Percentiles rank a stretch among this genome's conserved stretches.
phyloP scores from a whole-genome alignment of 352 stramenopile genomes.

The Globisporangium nunn region DNA sequence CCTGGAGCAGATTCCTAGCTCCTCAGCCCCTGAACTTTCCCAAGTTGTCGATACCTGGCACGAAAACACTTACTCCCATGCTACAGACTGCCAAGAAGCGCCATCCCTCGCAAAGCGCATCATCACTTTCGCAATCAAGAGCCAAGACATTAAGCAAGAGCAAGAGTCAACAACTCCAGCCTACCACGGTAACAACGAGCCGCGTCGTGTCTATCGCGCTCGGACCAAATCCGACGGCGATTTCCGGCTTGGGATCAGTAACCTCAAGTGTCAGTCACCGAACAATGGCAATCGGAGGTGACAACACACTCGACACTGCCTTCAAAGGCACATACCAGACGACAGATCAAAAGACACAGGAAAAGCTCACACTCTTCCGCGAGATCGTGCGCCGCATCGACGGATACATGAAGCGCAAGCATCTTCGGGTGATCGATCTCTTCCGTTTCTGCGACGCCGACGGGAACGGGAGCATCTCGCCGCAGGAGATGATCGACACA shows the following conservation, averaged over 20 bases:
- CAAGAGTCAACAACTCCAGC: constrained; percentile 10
- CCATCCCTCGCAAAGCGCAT: background rate
- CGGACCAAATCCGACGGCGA: background rate
- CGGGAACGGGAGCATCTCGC: constrained; percentile 70
- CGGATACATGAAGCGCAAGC: constrained; percentile 81
- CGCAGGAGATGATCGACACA: constrained; percentile 77
- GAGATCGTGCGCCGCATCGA: constrained; percentile 78
- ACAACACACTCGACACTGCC: constrained; percentile 20
- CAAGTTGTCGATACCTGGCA: constrained; percentile 48
- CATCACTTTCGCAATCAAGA: background rate
- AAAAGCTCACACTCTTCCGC: constrained; percentile 64
- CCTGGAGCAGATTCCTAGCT: background rate
- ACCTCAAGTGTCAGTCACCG: background rate
- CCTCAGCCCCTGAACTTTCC: constrained; percentile 35
- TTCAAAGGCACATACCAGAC: constrained; percentile 59
- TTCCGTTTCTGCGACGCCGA: constrained; percentile 84
- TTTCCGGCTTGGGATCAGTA: background rate
- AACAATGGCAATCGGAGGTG: background rate
- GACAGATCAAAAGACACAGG: constrained; percentile 53
- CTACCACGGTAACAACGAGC: background rate
- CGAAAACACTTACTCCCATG: constrained; percentile 18
- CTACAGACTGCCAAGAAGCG: constrained; percentile 6
- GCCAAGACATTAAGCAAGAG: constrained; percentile 4
- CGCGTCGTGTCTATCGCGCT: background rate
- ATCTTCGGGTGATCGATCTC: constrained; percentile 74